These are phyloP conservation scores for Trichoderma endophyticum DNA, from an alignment of 2,329 filamentous ascomycete genomes.

Conservation along the genomic window DNA sequence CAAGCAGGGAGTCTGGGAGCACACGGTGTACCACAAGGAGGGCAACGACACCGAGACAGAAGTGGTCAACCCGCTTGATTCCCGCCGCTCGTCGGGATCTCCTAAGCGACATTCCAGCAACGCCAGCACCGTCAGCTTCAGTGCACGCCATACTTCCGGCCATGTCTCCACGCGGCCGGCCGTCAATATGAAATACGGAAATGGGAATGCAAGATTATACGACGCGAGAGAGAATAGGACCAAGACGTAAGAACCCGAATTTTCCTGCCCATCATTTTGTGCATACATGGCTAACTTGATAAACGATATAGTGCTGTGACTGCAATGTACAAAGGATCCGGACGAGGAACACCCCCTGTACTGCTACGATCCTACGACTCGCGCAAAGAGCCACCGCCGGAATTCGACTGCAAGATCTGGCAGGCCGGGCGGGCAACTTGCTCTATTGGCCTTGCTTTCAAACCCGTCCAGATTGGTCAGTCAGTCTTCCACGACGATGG, in stretches of 20 bases:
- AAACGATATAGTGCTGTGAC: constrained; percentile 69
- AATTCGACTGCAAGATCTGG: constrained; percentile 95
- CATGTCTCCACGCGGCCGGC: constrained; percentile 51
- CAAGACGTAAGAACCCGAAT: constrained; percentile 67
- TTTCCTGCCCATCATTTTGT: background rate
- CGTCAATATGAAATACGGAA: constrained; percentile 63
- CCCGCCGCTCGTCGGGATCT: constrained; percentile 39
- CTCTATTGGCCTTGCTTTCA: constrained; percentile 89
- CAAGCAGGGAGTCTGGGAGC: constrained; percentile 78
- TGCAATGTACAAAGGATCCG: constrained; percentile 82
- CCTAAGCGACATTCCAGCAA: constrained; percentile 69
- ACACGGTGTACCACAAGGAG: constrained; percentile 75
- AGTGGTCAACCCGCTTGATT: constrained; percentile 40
- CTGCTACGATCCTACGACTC: constrained; percentile 94
- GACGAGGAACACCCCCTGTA: constrained; percentile 63
- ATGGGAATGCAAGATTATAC: constrained; percentile 84
- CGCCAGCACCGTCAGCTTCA: constrained; percentile 79
- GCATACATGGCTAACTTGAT: constrained; percentile 18
- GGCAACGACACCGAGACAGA: constrained; percentile 68
- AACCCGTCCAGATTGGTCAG: constrained; percentile 90
- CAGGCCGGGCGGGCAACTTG: constrained; percentile 93
- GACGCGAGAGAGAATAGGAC: constrained; percentile 81
- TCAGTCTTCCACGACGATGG: constrained; percentile 94
- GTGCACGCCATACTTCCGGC: constrained; percentile 59
- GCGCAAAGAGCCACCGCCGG: constrained; percentile 81